These are phyloP conservation scores for Chlamydomonas schloesseri DNA, from an alignment of 139 green algal species.

Conservation along the genomic window DNA sequence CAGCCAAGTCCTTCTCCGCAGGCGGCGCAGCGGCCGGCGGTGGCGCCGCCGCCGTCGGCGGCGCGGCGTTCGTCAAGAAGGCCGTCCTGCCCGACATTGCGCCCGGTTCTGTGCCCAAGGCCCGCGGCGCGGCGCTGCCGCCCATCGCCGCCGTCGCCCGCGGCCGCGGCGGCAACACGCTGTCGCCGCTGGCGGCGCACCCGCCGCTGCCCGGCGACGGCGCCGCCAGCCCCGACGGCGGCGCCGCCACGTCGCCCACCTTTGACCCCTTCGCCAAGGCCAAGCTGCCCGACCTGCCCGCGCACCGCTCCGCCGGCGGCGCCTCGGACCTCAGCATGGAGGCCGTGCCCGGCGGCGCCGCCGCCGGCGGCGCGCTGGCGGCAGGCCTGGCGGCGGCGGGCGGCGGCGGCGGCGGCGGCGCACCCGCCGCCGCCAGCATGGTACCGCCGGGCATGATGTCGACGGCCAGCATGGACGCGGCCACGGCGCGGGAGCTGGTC, in stretches of 20 bases:
- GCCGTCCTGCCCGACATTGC: too few relatives aligned
- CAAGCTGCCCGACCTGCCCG: not conserved
- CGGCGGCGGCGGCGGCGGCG: not conserved
- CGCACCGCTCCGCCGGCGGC: not conserved
- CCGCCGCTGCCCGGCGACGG: not conserved
- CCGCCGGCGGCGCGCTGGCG: not conserved
- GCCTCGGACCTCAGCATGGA: too few relatives aligned
- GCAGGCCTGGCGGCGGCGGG: not conserved
- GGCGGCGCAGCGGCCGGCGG: too few relatives aligned
- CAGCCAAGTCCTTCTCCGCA: too few relatives aligned
- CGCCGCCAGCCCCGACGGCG: not conserved
- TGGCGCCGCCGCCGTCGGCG: too few relatives aligned
- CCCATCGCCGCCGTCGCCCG: not conserved
- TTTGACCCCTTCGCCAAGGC: not conserved
- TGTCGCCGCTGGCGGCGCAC: not conserved
- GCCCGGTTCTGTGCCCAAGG: too few relatives aligned
- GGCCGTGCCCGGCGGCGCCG: not conserved
- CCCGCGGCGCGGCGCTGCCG: too few relatives aligned
- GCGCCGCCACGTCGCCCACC: not conserved
- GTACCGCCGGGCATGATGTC: conserved; percentile 8
- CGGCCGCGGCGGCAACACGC: not conserved
- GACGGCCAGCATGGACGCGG: not conserved
- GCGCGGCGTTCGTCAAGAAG: too few relatives aligned
- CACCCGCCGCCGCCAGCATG: not conserved
- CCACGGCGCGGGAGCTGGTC: not conserved